Conservation (phyloP, 495 filamentous ascomycete species). For the Gamarada debralockiae region DNA sequence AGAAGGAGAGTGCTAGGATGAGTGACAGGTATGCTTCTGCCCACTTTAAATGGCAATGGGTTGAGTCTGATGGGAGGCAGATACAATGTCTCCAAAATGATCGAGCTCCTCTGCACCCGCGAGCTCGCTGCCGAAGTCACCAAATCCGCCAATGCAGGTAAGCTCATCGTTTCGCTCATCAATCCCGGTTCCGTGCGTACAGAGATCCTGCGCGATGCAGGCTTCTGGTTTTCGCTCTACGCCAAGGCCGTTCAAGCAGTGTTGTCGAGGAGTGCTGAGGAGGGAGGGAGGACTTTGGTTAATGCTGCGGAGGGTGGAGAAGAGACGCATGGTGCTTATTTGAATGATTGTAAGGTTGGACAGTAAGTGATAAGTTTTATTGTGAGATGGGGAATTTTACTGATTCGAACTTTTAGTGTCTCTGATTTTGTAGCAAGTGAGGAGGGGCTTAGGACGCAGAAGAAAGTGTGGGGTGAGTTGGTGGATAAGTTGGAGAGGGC, state of each 20-base stretch:
- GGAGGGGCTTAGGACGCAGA: conserved; percentile 25
- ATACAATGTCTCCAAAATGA: conserved; percentile 34
- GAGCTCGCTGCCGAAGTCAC: conserved; percentile 29
- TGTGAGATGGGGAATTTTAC: not conserved
- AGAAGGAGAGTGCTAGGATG: conserved; percentile 26
- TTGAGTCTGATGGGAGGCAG: conserved; percentile 12
- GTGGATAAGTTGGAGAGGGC: conserved; percentile 29
- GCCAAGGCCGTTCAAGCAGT: not conserved
- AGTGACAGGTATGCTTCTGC: conserved; percentile 22
- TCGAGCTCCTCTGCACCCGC: conserved; percentile 28
- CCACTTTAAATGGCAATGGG: not conserved
- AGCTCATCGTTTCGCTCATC: conserved; percentile 25
- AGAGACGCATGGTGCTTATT: conserved; percentile 12
- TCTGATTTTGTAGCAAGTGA: conserved; percentile 24
- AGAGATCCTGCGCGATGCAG: conserved; percentile 26
- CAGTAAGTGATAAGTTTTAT: not conserved
- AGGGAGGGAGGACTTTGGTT: conserved; percentile 15
- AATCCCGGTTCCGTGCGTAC: conserved; percentile 32
- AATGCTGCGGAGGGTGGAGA: conserved; percentile 7
- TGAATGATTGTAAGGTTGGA: conserved; percentile 13
- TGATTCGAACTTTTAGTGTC: not conserved
- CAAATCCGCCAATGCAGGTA: conserved; percentile 24
- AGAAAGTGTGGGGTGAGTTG: conserved; percentile 29
- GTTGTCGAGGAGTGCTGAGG: not conserved
- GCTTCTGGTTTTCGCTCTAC: not conserved